A percentile compares a stretch with the other conserved stretches of the same genome.
These are phyloP conservation scores for Neurospora sp. DNA, from an alignment of 2,329 filamentous ascomycete genomes.

Conservation along the genomic window DNA sequence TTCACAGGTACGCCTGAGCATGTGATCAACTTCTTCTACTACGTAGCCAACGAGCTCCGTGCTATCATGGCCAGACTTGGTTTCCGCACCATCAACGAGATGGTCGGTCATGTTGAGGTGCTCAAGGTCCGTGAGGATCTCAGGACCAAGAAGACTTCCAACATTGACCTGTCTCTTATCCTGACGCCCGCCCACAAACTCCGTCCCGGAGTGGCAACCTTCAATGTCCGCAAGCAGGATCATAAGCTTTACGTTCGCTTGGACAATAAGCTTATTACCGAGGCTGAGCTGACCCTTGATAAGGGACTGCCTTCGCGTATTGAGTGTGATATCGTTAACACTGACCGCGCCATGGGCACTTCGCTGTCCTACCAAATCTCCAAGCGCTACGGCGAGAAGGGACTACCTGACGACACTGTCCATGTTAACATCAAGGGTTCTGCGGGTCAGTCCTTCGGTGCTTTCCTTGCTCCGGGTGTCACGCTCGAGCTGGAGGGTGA, in stretches of 20 bases:
- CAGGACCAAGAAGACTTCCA: conserved; percentile 77
- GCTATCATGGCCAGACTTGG: conserved; percentile 96
- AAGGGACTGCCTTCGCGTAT: conserved; percentile 89
- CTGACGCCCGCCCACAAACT: conserved; percentile 93
- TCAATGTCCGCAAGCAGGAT: conserved; percentile 97
- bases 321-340: conserved; percentile 94
- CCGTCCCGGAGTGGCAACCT: conserved; percentile 85
- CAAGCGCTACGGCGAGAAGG: conserved; percentile 80
- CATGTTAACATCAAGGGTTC: conserved; percentile 96
- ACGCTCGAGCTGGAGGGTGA: conserved; percentile 94
- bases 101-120: conserved; percentile 87
- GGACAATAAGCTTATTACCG: conserved; percentile 94
- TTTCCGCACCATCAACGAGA: conserved; percentile 92
- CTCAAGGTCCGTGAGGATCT: conserved; percentile 83
- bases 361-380: conserved; percentile 95
- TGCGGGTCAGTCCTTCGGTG: conserved; percentile 92
- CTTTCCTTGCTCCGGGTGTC: conserved; percentile 84
- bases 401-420: conserved; percentile 84
- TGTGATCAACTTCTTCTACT: conserved; percentile 99
- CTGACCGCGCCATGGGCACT: conserved; percentile 85
- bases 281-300: conserved; percentile 87
- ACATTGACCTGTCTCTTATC: conserved; percentile 87
- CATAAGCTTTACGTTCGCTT: conserved; percentile 86
- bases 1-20: conserved; percentile 90
- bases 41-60: conserved; percentile 88